Evolutionary conservation across 2,329 filamentous ascomycete genomes (phyloP), one percentile per base, ranked within the genome.

Genomic region (Paraphaeosphaeria sporulosa): DNA sequence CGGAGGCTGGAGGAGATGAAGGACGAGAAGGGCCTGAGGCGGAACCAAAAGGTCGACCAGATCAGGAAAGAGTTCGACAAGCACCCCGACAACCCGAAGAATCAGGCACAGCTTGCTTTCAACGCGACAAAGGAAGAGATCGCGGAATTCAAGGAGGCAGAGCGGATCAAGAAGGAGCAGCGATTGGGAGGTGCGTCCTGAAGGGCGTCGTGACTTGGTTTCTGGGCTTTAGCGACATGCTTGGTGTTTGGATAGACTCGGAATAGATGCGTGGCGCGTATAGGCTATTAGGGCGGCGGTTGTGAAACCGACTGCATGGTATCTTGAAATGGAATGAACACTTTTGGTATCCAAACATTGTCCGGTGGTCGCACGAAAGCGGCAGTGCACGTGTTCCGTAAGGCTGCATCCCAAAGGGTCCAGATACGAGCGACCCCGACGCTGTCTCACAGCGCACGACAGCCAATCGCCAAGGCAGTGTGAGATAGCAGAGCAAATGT

Each of bases 21-120:
- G 74, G 82, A 87, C 57, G 93, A 97, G 77, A 91, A 90, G 59
- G 93, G 92, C 0, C 78, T 98, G 74, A 84, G 94, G 59, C 83
- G 91, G 69, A 87, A 96, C 69, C 94, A 97, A 85, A 90, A 91
- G 79, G 89, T 94, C 71, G 91, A 94, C 64, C 85, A 89, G 73
- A 91, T 96, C 67, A 81, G 87, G 64, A 96, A 96, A 84, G 95
- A 98, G 81, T 99, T 98, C 78, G 91, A 96, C 79, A 96, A 93
- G 84, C 91, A 91, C 72, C 90, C 92, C 1, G 94, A 98, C 71
- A 99, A 99, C 78, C 95, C 95, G 15, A 95, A 96, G 81, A 97
- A 97, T 81, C 92, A 96, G 81, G 89, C 90, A 17, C 87, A 83
- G 54, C 91, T 88, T 2, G 78, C 83, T 3, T 96, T 93, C 80